Conservation (phyloP, 1,139 yeast genomes). For the Pichia sp. region DNA sequence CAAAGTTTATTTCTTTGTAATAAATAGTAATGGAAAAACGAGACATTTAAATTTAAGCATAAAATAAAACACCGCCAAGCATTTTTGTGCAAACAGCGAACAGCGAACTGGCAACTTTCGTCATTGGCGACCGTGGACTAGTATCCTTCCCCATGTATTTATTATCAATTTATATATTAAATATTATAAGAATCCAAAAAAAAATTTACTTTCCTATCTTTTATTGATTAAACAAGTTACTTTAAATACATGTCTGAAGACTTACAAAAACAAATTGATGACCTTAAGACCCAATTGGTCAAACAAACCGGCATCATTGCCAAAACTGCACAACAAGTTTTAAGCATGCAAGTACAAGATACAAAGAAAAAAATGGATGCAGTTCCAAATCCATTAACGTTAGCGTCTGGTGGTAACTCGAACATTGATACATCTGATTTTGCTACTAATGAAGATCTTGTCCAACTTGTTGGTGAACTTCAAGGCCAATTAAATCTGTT, state of each 20-base stretch:
- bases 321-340: conserved; percentile 71
- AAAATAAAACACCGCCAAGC: too few species aligned
- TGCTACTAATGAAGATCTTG: conserved; percentile 76
- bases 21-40: too few species aligned
- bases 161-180: too few species aligned
- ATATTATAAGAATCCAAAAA: too few species aligned
- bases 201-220: too few species aligned
- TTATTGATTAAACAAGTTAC: too few species aligned
- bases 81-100: too few species aligned
- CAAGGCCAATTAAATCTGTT: conserved; percentile 76
- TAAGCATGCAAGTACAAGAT: conserved; percentile 57
- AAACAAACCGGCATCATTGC: conserved; percentile 42
- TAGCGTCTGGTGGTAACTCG: conserved; percentile 37
- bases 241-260: conserved; percentile 25
- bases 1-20: too few species aligned
- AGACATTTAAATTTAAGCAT: too few species aligned
- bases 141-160: too few species aligned
- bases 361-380: conserved; percentile 37
- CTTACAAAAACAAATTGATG: conserved; percentile 40
- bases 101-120: too few species aligned
- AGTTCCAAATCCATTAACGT: conserved; percentile 40
- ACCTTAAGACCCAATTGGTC: conserved; percentile 44
- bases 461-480: conserved; percentile 78
- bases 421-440: conserved; percentile 65
- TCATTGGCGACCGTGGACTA: too few species aligned